Percentiles rank a stretch among this genome's conserved stretches.
phyloP scores from a whole-genome alignment of 192 early-diverging fungal species.

The Backusella mclennaniae region DNA sequence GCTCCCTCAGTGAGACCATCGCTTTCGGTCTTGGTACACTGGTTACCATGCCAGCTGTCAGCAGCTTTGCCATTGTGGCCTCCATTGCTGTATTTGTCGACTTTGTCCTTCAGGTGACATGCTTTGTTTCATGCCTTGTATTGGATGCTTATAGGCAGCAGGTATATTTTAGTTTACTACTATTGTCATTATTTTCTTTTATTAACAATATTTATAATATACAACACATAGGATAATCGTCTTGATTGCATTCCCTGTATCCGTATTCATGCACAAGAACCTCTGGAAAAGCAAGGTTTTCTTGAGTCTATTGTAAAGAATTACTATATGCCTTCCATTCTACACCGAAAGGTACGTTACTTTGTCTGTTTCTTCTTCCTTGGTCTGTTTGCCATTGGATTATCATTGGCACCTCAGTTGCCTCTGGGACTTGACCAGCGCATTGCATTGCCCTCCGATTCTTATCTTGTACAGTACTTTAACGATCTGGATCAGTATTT shows the following conservation, averaged over 20 bases:
- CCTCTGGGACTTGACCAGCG: conserved; percentile 64
- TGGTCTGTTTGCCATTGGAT: conserved; percentile 46
- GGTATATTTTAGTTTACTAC: conserved; percentile 6
- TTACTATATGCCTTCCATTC: conserved; percentile 55
- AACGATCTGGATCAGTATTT: conserved; percentile 60
- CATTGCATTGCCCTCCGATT: conserved; percentile 59
- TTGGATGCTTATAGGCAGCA: conserved; percentile 57
- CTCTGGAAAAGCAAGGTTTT: conserved; percentile 45
- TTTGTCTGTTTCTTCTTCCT: conserved; percentile 47
- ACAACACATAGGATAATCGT: conserved; percentile 34
- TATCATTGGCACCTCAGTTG: conserved; percentile 47
- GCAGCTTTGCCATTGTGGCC: conserved; percentile 65
- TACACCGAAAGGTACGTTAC: conserved; percentile 42
- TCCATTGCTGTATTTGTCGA: conserved; percentile 61
- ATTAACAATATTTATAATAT: no score
- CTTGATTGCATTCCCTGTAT: conserved; percentile 56
- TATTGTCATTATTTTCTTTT: background rate
- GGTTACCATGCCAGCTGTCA: conserved; percentile 70
- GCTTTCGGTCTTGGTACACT: conserved; percentile 61
- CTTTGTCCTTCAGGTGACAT: conserved; percentile 64
- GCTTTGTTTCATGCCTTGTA: conserved; percentile 57
- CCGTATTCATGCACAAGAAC: conserved; percentile 44
- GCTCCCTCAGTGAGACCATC: conserved; percentile 59
- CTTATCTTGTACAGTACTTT: conserved; percentile 64
- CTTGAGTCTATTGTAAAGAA: conserved; percentile 44